Conservation (phyloP, 805 yeast species). For the Isabelozyma heimii region DNA sequence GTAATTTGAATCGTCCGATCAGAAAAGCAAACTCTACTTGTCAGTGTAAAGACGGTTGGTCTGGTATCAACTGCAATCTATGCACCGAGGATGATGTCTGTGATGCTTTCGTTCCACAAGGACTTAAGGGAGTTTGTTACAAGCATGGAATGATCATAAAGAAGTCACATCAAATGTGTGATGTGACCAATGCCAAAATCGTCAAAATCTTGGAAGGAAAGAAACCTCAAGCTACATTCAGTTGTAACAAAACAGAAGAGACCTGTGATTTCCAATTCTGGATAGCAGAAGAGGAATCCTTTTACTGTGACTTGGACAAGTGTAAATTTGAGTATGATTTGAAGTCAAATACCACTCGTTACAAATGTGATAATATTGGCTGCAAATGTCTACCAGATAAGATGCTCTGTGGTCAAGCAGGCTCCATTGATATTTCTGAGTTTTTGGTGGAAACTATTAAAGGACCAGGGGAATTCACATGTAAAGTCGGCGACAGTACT, state of each 20-base stretch:
- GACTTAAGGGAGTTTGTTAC: constrained; percentile 84
- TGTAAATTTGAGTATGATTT: constrained; percentile 72
- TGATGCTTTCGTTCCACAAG: constrained; percentile 84
- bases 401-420: constrained; percentile 91
- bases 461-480: constrained; percentile 92
- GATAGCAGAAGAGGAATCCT: constrained; percentile 88
- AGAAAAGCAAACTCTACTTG: constrained; percentile 58
- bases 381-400: constrained; percentile 91
- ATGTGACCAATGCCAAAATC: constrained; percentile 88
- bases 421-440: constrained; percentile 92
- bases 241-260: constrained; percentile 67
- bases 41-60: constrained; percentile 83
- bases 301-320: constrained; percentile 77
- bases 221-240: constrained; percentile 88
- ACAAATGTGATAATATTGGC: constrained; percentile 71
- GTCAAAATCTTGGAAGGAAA: constrained; percentile 74
- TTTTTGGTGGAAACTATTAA: constrained; percentile 83
- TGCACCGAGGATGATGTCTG: constrained; percentile 75
- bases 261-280: constrained; percentile 91
- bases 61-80: constrained; percentile 89
- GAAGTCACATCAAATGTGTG: constrained; percentile 84
- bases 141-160: constrained; percentile 80
- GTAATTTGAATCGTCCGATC: constrained; percentile 59
- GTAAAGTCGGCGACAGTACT: constrained; percentile 58
- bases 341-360: constrained; percentile 63